Conservation (phyloP, 2,329 filamentous ascomycete genomes). For the Penicillium sp. region DNA sequence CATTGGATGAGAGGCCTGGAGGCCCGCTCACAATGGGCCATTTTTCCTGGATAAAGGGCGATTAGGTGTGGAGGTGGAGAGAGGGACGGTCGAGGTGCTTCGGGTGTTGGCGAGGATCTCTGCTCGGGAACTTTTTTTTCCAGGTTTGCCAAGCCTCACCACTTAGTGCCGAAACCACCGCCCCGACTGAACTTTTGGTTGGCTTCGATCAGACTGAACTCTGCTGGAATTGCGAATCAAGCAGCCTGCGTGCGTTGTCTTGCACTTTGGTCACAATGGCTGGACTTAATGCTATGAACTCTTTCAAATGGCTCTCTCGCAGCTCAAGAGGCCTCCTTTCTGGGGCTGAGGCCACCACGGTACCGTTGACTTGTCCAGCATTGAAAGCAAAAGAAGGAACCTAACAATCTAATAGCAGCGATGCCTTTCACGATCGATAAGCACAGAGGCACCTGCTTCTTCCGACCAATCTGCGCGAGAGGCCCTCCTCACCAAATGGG, state of each 20-base stretch:
- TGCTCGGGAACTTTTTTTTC: slow-evolving; percentile 44
- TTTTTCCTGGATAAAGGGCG: slow-evolving; percentile 26
- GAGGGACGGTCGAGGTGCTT: slow-evolving; percentile 22
- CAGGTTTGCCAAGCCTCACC: slow-evolving; percentile 38
- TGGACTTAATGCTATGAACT: slow-evolving; percentile 41
- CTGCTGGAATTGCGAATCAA: background rate
- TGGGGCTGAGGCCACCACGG: slow-evolving; percentile 42
- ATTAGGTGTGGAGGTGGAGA: slow-evolving; percentile 14
- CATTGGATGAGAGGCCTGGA: slow-evolving; percentile 50
- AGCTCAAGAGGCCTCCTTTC: slow-evolving; percentile 41
- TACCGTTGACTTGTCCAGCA: slow-evolving; percentile 27
- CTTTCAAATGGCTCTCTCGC: slow-evolving; percentile 45
- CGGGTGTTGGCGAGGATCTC: slow-evolving; percentile 27
- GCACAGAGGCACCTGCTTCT: slow-evolving; percentile 48
- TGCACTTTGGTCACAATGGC: slow-evolving; percentile 35
- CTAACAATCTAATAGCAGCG: slow-evolving; percentile 44
- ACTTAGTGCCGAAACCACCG: slow-evolving; percentile 38
- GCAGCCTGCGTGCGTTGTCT: background rate
- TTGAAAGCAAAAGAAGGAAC: background rate
- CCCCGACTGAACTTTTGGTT: slow-evolving; percentile 42
- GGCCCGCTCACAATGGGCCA: slow-evolving; percentile 50
- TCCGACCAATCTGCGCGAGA: slow-evolving; percentile 34
- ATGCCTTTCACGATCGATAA: slow-evolving; percentile 52
- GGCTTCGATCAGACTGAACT: slow-evolving; percentile 16
- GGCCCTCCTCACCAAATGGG: slow-evolving; percentile 40